Conservation (phyloP, 352 stramenopile species). For the Phytophthora tentaculata region DNA sequence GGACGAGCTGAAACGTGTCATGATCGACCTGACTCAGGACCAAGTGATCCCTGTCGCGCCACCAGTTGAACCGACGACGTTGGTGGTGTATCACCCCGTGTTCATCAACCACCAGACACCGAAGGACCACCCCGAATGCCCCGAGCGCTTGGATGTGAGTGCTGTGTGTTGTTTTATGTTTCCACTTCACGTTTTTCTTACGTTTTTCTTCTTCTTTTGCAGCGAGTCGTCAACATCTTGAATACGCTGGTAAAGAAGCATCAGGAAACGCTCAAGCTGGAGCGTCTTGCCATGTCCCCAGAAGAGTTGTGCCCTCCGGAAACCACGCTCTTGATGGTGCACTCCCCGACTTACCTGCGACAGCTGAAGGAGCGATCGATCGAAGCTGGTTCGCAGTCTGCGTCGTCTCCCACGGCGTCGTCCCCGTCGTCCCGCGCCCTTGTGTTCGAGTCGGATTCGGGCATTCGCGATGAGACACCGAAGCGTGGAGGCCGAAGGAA, state of each 20-base stretch:
- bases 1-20: conserved; percentile 78
- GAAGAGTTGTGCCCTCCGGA: conserved; percentile 79
- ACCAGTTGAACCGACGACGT: conserved; percentile 52
- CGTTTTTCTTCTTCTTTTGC: conserved; percentile 12
- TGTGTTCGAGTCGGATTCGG: conserved; percentile 83
- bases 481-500: conserved; percentile 41
- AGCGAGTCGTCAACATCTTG: conserved; percentile 80
- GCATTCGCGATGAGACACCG: conserved; percentile 51
- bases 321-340: conserved; percentile 81
- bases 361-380: conserved; percentile 73
- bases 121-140: conserved; percentile 83
- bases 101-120: conserved; percentile 88
- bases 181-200: conserved; percentile 21
- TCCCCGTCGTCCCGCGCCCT: conserved; percentile 52
- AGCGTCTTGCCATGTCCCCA: conserved; percentile 67
- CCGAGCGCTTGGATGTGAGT: conserved; percentile 81
- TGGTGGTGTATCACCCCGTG: conserved; percentile 84
- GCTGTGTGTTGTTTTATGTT: conserved; percentile 4
- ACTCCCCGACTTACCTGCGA: conserved; percentile 81
- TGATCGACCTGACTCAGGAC: conserved; percentile 80
- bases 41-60: conserved; percentile 34
- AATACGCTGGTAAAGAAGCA: conserved; percentile 68
- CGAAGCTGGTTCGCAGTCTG: conserved; percentile 52
- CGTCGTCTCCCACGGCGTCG: conserved; percentile 42
- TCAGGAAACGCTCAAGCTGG: conserved; percentile 70